phyloP scores from a whole-genome alignment of 2,329 filamentous ascomycete genomes.

The Daldinia sp. region DNA sequence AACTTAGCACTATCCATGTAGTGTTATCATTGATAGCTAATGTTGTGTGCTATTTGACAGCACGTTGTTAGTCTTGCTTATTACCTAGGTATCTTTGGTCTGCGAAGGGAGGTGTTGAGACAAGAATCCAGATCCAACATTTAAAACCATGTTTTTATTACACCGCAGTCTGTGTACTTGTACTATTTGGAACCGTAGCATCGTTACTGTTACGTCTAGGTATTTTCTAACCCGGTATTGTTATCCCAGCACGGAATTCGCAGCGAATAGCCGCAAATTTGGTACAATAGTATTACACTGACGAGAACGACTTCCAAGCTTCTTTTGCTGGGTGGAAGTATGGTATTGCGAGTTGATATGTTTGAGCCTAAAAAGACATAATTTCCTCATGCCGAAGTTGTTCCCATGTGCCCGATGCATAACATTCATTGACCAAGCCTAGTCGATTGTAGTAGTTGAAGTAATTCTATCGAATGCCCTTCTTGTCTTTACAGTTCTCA shows the following conservation, averaged over 20 bases:
- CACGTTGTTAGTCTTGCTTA: too few species aligned
- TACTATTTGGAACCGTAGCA: too few species aligned
- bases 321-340: background rate
- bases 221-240: background rate
- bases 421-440: background rate
- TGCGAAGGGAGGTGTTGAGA: background rate
- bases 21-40: conserved; percentile 1
- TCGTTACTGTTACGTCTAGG: too few species aligned
- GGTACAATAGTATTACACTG: background rate
- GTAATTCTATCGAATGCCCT: background rate
- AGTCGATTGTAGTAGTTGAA: background rate
- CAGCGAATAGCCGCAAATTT: background rate
- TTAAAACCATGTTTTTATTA: too few species aligned
- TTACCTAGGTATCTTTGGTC: too few species aligned
- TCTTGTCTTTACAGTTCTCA: background rate
- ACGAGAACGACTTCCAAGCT: background rate
- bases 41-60: background rate
- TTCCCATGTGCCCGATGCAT: background rate
- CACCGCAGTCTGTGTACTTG: too few species aligned
- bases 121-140: background rate
- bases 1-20: background rate
- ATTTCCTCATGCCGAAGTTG: background rate
- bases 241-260: background rate
- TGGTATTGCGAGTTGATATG: background rate
- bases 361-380: too few species aligned